These are phyloP conservation scores for Suillus luteus DNA, from an alignment of 768 basidiomycete species.

Conservation along the genomic window DNA sequence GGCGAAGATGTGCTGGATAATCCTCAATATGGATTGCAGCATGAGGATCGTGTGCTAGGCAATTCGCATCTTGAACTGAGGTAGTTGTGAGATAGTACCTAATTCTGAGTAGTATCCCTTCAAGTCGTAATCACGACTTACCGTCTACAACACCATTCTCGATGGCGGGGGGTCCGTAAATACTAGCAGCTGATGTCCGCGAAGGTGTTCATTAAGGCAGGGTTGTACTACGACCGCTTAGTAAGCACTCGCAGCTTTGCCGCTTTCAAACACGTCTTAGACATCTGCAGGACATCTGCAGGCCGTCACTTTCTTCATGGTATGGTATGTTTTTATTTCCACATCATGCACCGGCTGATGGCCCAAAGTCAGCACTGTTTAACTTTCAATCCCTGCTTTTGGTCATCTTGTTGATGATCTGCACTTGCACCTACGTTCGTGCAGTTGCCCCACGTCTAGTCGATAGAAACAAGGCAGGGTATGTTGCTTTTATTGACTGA, in stretches of 20 bases:
- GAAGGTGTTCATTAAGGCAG: no score
- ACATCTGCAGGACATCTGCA: not conserved
- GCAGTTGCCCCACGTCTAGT: conserved; percentile 87
- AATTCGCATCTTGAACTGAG: no score
- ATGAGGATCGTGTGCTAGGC: no score
- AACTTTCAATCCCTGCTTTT: conserved; percentile 96
- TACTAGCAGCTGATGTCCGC: no score
- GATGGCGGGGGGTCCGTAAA: no score
- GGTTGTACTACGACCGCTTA: not conserved
- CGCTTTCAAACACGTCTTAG: not conserved
- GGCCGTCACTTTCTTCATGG: conserved; percentile 4
- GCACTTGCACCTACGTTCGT: conserved; percentile 96
- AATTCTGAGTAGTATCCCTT: no score
- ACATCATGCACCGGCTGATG: not conserved
- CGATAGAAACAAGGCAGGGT: conserved; percentile 96
- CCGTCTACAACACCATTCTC: no score
- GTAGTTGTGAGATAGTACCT: no score
- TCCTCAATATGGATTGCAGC: no score
- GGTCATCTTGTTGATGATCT: conserved; percentile 90
- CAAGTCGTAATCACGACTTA: no score
- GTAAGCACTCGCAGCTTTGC: not conserved
- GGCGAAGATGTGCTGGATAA: no score
- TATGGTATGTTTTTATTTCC: not conserved
- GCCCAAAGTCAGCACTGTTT: conserved; percentile 84
- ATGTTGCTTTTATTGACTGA: conserved; percentile 22